Base-by-base conservation (phyloP, 352 stramenopile species). In the Aphanomyces astaci region DNA sequence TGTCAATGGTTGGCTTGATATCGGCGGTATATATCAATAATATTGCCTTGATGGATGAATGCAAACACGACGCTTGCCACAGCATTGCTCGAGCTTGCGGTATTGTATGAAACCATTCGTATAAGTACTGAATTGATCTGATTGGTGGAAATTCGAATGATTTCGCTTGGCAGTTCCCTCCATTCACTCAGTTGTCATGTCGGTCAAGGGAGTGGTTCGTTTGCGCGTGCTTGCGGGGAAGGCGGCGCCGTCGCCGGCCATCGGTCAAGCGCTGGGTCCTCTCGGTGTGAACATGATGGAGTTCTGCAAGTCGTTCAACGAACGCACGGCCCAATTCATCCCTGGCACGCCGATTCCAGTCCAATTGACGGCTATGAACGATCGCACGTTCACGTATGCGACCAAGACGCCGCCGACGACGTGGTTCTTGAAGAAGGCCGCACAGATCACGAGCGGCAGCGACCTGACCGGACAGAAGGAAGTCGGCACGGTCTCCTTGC, bases 231-330 rank as follows among this genome's bases (percentile, higher is more conserved):
- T 81, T 46, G 88, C 88, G 9, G 84, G 86, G 72, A 93, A 95
- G 75, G 88, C 88, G 52, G 88, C 79, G 75, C 88, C 88, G 54
- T 94, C 85, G 65, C 86, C 88, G 4, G 86, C 86, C 51, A 96
- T 96, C 75, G 88, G 88, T 69, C 84, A 96, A 77, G 87, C 88
- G 49, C 79, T 99, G 13, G 96, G 97, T 81, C 97, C 96, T 43
- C 81, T 99, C 3, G 97, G 96, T 70, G 94, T 99, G 45, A 99
- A 99, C 84, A 99, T 99, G 97, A 98, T 98, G 79, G 94, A 99
- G 78, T 99, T 99, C 79, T 99, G 96, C 87, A 98, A 98, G 82
- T 88, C 96, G 63, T 99, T 99, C 77, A 99, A 99, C 76, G 96
- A 98, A 19, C 86, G 86, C 69, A 98, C 96, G 43, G 81, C 82